Base-by-base conservation (phyloP, 176 grass and related monocot genomes). In the Hsuehochloa calcarea region DNA sequence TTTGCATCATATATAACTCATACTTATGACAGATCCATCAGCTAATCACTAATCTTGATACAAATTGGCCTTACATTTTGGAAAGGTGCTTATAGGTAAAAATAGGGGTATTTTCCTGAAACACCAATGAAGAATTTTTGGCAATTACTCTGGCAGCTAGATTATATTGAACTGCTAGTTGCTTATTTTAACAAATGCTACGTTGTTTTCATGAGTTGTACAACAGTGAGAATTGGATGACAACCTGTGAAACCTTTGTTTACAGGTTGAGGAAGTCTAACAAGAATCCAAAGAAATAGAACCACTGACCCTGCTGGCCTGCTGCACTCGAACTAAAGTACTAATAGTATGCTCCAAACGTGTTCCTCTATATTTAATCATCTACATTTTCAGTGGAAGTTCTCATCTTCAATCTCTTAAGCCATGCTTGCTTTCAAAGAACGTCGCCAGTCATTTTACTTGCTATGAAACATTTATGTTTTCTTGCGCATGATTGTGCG, bases 251-350 rank as follows among this genome's bases (percentile, higher is more conserved):
- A 56, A 31, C n/a, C 29, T 70, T 6, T 55, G 15, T 82, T 73
- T 67, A 39, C 72, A 90, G 79, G 88, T 90, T 1, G 88, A 90
- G 84, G 88, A 90, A 83, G 88, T 90, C 47, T 90, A 47, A 72
- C 65, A 65, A 26, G 15, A 19, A 55, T 59, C 31, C 8, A 51
- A 43, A 66, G 20, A 54, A 54, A 52, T 17, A 52, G 50, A 52
- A 52, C 49, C 25, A 74, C 25, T 54, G 46, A 47, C 20, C 22
- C 8, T 69, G 38, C 66, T 19, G 9, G 38, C 8, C 10, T 23
- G 22, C 41, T 72, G 71, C 14, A 20, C 71, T 74, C 71, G 29
- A 74, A 52, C 46, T 52, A 15, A 51, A 46, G n/a, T n/a, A n/a
- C 10, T 68, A 19, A 39, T 22, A 13, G 22, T 19, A n/a, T n/a